These are phyloP conservation scores for Hymenoscyphus occultus DNA, from an alignment of 2,329 filamentous ascomycete genomes.

Conservation along the genomic window DNA sequence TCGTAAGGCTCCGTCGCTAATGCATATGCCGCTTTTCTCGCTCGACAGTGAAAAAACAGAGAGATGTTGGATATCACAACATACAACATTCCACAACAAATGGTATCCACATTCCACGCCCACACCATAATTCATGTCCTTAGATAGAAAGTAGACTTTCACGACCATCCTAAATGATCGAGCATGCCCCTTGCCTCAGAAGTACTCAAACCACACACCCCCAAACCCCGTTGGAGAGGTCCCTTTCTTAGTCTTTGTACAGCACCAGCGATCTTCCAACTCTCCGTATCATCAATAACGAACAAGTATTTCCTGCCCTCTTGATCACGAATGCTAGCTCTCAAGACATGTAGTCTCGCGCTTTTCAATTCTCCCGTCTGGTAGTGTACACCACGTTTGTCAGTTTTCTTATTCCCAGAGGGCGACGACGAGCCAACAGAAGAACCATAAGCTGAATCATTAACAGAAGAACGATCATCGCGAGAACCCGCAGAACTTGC, in stretches of 20 bases:
- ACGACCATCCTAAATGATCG: conserved; percentile 53
- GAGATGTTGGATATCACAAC: neutral
- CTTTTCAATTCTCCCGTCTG: conserved; percentile 54
- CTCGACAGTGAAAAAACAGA: conserved; percentile 3
- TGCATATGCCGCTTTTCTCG: conserved; percentile 16
- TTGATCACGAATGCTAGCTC: conserved; percentile 62
- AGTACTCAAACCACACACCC: conserved; percentile 54
- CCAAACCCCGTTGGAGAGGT: conserved; percentile 57
- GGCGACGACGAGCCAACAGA: conserved; percentile 30
- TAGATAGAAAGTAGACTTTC: neutral
- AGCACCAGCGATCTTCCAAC: conserved; percentile 64
- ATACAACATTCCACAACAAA: conserved; percentile 9
- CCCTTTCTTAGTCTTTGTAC: conserved; percentile 59
- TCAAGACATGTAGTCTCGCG: conserved; percentile 58
- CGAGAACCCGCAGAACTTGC: conserved; percentile 31
- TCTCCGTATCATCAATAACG: conserved; percentile 61
- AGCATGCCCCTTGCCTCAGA: conserved; percentile 54
- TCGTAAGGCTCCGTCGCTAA: conserved; percentile 14
- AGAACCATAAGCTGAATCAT: conserved; percentile 35
- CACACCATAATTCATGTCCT: neutral
- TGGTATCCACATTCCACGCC: conserved; percentile 14
- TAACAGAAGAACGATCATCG: conserved; percentile 28
- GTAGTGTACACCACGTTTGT: conserved; percentile 29
- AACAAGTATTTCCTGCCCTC: conserved; percentile 66
- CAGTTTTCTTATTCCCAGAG: conserved; percentile 26